Evolutionary conservation across 31 red algal species (phyloP), one percentile per base, ranked within the genome.

Genomic region (Odonthalia washingtoniensis): DNA sequence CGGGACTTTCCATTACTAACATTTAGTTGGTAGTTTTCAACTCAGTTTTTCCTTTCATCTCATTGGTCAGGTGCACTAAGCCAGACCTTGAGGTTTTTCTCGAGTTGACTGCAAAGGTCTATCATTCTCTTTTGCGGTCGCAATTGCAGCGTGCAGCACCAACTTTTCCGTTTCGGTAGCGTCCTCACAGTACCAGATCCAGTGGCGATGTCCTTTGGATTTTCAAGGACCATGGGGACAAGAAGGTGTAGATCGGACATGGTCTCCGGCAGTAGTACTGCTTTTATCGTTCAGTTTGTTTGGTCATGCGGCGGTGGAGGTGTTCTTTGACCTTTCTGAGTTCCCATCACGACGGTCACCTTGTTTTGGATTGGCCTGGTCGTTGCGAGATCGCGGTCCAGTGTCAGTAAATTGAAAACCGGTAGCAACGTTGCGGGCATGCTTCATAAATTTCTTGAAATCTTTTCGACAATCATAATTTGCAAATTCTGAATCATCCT

Each of bases 391-490:
- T 43, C 34, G 39, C 49, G 49, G 49, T 57, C 49, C 49, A 57
- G 49, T 21, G 21, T 57, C 21, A 9, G 21, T 21, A 14, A 57
- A 21, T 57, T 57, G 49, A 33, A 81, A 81, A n/a, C 57, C 78
- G 18, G 67, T 31, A 17, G 78, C 16, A n/a, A 80, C 40, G 5
- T 53, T 14, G 3, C 38, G 28, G 77, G 73, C 9, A 80, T 80
- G 77, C 4, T 57, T 4, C 41, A 80, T 53, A 28, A 80, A 80
- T 4, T 46, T 46, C 5, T 80, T 63, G 45, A 80, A 80, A 30
- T 80, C 35, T 4, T 27, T 63, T 21, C 43, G 5, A 9, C 53
- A 46, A 35, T 61, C 44, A 28, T 27, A 17, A 12, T 80, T 5
- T 53, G 77, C 9, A 28, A 80, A 80, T 63, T 12, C 77, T 31